phyloP scores from a whole-genome alignment of 495 filamentous ascomycete species.

The Parathielavia appendiculata region DNA sequence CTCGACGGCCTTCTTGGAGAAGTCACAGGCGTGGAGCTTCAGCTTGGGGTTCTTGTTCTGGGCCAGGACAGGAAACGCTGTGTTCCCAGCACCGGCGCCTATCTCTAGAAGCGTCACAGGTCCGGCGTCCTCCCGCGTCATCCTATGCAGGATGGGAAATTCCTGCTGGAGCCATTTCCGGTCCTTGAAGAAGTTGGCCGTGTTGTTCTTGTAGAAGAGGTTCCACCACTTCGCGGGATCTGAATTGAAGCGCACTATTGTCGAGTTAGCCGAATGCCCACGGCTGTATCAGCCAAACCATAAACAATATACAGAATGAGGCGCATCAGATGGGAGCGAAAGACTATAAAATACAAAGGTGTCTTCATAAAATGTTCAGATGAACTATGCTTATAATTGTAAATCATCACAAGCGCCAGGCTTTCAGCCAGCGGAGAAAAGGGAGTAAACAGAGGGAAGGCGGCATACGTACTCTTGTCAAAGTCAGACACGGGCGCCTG shows the following conservation, averaged over 20 bases:
- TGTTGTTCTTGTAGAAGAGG: slow-evolving; percentile 92
- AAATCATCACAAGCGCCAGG: slow-evolving; percentile 49
- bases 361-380: slow-evolving; percentile 53
- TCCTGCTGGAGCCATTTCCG: slow-evolving; percentile 95
- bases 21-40: slow-evolving; percentile 86
- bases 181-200: slow-evolving; percentile 95
- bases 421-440: not conserved
- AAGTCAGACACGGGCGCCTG: slow-evolving; percentile 78
- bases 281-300: slow-evolving; percentile 5
- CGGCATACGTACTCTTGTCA: slow-evolving; percentile 59
- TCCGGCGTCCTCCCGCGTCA: slow-evolving; percentile 59
- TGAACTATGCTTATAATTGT: slow-evolving; percentile 57
- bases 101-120: slow-evolving; percentile 72
- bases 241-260: slow-evolving; percentile 67
- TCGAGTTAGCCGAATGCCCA: slow-evolving; percentile 32
- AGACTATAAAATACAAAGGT: slow-evolving; percentile 49
- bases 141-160: slow-evolving; percentile 73
- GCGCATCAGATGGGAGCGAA: slow-evolving; percentile 60
- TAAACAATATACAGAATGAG: slow-evolving; percentile 6
- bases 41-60: slow-evolving; percentile 75
- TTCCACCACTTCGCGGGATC: slow-evolving; percentile 96
- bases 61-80: slow-evolving; percentile 79
- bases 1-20: slow-evolving; percentile 83
- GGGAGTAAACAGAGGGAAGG: slow-evolving; percentile 14
- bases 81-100: slow-evolving; percentile 94